These are phyloP conservation scores for Kwoniella bestiolae DNA, from an alignment of 768 basidiomycete species.

Conservation along the genomic window DNA sequence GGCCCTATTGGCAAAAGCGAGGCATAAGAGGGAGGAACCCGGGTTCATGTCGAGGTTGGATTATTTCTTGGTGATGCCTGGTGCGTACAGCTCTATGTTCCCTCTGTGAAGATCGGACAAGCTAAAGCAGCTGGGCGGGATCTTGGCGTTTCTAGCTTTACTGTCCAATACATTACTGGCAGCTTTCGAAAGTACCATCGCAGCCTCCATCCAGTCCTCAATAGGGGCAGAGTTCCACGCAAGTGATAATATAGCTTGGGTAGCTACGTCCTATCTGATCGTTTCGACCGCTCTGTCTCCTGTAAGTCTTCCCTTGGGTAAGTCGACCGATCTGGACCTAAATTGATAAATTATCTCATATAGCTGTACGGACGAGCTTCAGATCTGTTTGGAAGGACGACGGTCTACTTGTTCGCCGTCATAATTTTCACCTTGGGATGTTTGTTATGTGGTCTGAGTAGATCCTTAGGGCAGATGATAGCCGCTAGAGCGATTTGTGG, in stretches of 20 bases:
- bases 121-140: neutral
- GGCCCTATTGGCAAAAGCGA: slow-evolving; percentile 16
- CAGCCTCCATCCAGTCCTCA: slow-evolving; percentile 31
- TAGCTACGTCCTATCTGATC: slow-evolving; percentile 31
- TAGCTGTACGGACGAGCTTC: slow-evolving; percentile 33
- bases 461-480: slow-evolving; percentile 24
- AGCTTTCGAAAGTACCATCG: slow-evolving; percentile 33
- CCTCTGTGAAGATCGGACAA: neutral
- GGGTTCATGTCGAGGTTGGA: slow-evolving; percentile 19
- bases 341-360: neutral
- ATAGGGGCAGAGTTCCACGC: slow-evolving; percentile 29
- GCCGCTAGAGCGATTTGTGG: slow-evolving; percentile 29
- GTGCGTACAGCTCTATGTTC: too few species aligned
- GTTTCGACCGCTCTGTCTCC: slow-evolving; percentile 32
- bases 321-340: neutral
- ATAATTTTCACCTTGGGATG: slow-evolving; percentile 28
- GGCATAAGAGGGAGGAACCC: slow-evolving; percentile 21
- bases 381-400: slow-evolving; percentile 26
- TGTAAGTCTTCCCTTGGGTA: too few species aligned
- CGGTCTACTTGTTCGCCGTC: slow-evolving; percentile 27
- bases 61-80: slow-evolving; percentile 22
- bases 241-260: slow-evolving; percentile 29
- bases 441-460: slow-evolving; percentile 28
- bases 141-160: slow-evolving; percentile 7
- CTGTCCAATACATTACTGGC: slow-evolving; percentile 29